phyloP scores from a whole-genome alignment of 2,329 filamentous ascomycete genomes.

The Tothia fuscella region DNA sequence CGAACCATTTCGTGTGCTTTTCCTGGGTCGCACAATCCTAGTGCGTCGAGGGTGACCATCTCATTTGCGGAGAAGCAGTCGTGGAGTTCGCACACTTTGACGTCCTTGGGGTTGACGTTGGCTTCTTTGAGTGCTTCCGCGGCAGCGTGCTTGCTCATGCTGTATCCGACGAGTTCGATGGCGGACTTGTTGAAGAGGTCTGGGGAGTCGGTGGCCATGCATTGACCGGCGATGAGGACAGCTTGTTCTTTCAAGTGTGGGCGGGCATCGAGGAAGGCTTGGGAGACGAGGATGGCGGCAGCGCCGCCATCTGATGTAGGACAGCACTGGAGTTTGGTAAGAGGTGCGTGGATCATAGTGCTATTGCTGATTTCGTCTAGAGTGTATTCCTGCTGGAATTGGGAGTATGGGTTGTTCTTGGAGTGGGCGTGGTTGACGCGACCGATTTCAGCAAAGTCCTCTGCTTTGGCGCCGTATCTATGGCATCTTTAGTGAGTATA shows the following conservation, averaged over 20 bases:
- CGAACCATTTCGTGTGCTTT: slow-evolving; percentile 89
- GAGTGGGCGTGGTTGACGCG: slow-evolving; percentile 89
- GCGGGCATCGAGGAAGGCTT: slow-evolving; percentile 73
- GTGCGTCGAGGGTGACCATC: slow-evolving; percentile 77
- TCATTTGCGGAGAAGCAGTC: slow-evolving; percentile 97
- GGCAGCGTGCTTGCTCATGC: slow-evolving; percentile 67
- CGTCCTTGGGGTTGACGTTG: slow-evolving; percentile 50
- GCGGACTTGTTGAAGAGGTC: slow-evolving; percentile 65
- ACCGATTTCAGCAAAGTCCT: slow-evolving; percentile 91
- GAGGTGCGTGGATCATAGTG: slow-evolving; percentile 68
- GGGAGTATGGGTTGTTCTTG: slow-evolving; percentile 89
- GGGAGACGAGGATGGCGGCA: slow-evolving; percentile 77
- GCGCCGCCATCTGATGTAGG: slow-evolving; percentile 89
- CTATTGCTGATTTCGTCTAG: slow-evolving; percentile 67
- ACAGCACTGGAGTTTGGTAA: slow-evolving; percentile 98
- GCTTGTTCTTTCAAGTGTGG: slow-evolving; percentile 74
- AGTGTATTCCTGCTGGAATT: slow-evolving; percentile 88
- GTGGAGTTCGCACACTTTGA: slow-evolving; percentile 82
- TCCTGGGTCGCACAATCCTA: slow-evolving; percentile 65
- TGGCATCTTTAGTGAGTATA: no score
- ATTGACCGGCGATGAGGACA: slow-evolving; percentile 80
- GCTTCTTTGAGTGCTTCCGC: slow-evolving; percentile 63
- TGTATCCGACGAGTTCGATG: slow-evolving; percentile 82
- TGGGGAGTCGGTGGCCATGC: slow-evolving; percentile 72
- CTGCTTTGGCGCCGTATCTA: slow-evolving; percentile 66